A percentile compares a stretch with the other conserved stretches of the same genome.
These are phyloP conservation scores for Flaveria sonorensis DNA, from an alignment of 129 eudicot species.

Conservation along the genomic window DNA sequence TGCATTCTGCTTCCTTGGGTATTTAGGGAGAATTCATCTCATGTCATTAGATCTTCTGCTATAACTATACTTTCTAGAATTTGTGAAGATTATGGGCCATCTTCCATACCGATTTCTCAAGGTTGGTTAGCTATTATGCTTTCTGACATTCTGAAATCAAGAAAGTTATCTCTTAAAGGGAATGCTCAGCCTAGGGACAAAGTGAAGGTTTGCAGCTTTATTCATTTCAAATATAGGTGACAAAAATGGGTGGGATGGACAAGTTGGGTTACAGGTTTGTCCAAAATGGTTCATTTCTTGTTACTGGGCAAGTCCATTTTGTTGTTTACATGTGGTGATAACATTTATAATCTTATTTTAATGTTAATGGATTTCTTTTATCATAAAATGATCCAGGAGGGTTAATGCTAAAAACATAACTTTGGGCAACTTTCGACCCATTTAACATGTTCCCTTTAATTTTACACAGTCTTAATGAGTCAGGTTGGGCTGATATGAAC, in stretches of 20 bases:
- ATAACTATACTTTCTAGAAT: constrained; percentile 65
- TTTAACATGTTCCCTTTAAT: background rate
- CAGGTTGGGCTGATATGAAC: background rate
- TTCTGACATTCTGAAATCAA: constrained; percentile 59
- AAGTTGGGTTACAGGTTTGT: background rate
- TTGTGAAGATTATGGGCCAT: constrained; percentile 91
- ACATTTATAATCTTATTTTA: background rate
- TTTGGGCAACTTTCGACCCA: background rate
- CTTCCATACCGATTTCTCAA: constrained; percentile 83
- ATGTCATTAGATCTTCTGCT: constrained; percentile 66
- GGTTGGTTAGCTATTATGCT: constrained; percentile 91
- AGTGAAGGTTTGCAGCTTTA: constrained; percentile 73
- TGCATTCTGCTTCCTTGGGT: constrained; percentile 74
- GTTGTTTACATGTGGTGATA: background rate
- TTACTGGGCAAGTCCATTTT: background rate
- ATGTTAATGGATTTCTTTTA: background rate
- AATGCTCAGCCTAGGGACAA: constrained; percentile 64
- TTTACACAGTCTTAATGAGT: background rate
- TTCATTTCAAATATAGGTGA: constrained; percentile 13
- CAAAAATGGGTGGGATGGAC: background rate
- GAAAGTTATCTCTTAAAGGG: constrained; percentile 62
- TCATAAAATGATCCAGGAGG: background rate
- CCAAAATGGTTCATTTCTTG: background rate
- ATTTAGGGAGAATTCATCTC: constrained; percentile 61
- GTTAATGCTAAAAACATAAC: too few species aligned